A percentile compares a stretch with the other conserved stretches of the same genome.
Conservation (phyloP, 805 yeast genomes). For the Sugiyamaella americana region DNA sequence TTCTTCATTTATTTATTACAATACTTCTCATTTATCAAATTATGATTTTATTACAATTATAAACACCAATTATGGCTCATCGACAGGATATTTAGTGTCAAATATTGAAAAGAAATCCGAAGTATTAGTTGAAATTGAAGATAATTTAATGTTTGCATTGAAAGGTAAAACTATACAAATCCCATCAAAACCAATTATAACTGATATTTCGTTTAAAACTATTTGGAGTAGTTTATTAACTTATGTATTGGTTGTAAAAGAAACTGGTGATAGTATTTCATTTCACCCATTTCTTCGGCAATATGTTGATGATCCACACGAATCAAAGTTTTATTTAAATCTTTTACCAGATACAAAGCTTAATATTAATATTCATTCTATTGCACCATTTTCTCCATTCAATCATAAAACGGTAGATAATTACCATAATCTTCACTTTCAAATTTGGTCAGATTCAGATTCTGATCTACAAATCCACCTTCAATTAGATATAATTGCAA, state of each 20-base stretch:
- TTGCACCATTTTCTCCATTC: slow-evolving; percentile 66
- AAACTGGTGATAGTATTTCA: slow-evolving; percentile 6
- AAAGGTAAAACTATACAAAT: background rate
- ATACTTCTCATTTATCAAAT: slow-evolving; percentile 34
- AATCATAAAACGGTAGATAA: slow-evolving; percentile 1
- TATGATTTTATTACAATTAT: slow-evolving; percentile 50
- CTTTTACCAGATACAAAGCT: slow-evolving; percentile 37
- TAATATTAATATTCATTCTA: slow-evolving; percentile 48
- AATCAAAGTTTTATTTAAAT: slow-evolving; percentile 73
- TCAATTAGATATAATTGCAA: slow-evolving; percentile 48
- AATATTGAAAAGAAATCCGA: background rate
- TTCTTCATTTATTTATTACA: slow-evolving; percentile 43
- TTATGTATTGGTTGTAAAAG: slow-evolving; percentile 34
- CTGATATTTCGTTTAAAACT: slow-evolving; percentile 45
- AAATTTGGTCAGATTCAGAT: slow-evolving; percentile 28
- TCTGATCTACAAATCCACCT: slow-evolving; percentile 18
- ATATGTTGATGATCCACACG: slow-evolving; percentile 55
- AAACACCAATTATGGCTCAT: slow-evolving; percentile 27
- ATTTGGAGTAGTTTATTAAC: slow-evolving; percentile 60
- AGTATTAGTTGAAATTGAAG: background rate
- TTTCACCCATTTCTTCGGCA: slow-evolving; percentile 68
- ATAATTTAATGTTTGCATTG: background rate
- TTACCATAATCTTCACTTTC: slow-evolving; percentile 23
- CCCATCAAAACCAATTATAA: slow-evolving; percentile 37
- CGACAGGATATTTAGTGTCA: background rate